Percentiles rank a stretch among this genome's conserved stretches.
These are phyloP conservation scores for Deinandra increscens DNA, from an alignment of 129 eudicot genomes.

Conservation along the genomic window DNA sequence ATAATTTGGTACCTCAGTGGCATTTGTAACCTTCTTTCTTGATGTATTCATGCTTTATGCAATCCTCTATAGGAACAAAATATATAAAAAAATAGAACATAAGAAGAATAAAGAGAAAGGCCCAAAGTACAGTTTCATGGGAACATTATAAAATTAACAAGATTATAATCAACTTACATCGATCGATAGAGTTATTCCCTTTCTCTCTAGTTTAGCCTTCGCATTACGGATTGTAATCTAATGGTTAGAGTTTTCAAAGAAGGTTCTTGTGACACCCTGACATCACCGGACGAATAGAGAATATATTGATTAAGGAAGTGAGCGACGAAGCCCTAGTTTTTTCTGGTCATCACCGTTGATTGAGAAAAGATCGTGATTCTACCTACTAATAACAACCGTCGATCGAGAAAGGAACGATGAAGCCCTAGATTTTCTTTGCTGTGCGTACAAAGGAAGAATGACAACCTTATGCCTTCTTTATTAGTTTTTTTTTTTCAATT, in stretches of 20 bases:
- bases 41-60: slow-evolving; percentile 83
- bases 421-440: no score
- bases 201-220: slow-evolving; percentile 68
- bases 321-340: no score
- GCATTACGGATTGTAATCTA: slow-evolving; percentile 82
- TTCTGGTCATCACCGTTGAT: no score
- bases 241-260: slow-evolving; percentile 75
- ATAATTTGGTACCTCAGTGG: slow-evolving; percentile 70
- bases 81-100: slow-evolving; percentile 10
- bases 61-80: slow-evolving; percentile 51
- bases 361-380: no score
- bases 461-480: no score
- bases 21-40: slow-evolving; percentile 84
- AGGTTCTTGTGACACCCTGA: slow-evolving; percentile 93
- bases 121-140: neutral
- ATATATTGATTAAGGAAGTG: no score
- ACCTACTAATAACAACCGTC: no score
- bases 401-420: no score
- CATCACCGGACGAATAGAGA: no score
- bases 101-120: neutral
- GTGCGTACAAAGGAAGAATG: no score
- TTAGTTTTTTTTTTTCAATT: no score
- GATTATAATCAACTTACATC: slow-evolving; percentile 58
- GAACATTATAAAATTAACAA: no score
- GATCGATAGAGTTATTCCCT: slow-evolving; percentile 82